phyloP scores from a whole-genome alignment of 306 rosid genomes.

The Glycyrrhiza uralensis region DNA sequence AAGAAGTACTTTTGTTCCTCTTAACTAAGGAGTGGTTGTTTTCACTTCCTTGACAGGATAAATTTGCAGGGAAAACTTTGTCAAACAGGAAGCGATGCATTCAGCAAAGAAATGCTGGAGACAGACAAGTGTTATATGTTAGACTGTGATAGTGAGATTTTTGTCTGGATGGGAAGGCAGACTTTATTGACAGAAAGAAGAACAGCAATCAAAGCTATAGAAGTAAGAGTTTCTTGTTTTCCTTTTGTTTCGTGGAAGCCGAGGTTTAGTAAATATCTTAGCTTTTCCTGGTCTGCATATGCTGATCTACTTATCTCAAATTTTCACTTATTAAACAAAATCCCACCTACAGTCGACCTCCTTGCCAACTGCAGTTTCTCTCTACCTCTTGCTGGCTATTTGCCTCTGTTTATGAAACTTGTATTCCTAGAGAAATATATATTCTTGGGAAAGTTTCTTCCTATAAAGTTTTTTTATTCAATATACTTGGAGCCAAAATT shows the following conservation, averaged over 20 bases:
- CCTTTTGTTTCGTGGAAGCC: conserved; percentile 8
- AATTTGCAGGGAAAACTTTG: conserved; percentile 70
- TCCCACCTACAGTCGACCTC: background rate
- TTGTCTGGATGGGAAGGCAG: conserved; percentile 92
- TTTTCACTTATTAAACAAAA: background rate
- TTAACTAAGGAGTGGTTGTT: conserved; percentile 18
- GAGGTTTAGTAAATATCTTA: conserved; percentile 13
- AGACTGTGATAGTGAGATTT: conserved; percentile 76
- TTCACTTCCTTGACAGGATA: conserved; percentile 58
- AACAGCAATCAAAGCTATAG: conserved; percentile 67
- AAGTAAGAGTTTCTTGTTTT: conserved; percentile 53
- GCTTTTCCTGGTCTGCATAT: background rate
- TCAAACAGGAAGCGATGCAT: conserved; percentile 44
- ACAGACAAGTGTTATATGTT: conserved; percentile 86
- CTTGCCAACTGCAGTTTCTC: background rate
- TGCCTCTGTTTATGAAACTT: background rate
- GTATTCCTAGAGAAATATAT: background rate
- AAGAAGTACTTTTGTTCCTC: conserved; percentile 4
- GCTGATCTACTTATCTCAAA: background rate
- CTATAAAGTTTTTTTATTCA: background rate
- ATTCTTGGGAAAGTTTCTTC: conserved; percentile 1
- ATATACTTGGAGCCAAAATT: background rate
- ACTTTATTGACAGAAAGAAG: conserved; percentile 77
- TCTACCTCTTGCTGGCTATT: background rate
- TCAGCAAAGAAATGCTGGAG: conserved; percentile 72